Percentiles rank a stretch among this genome's conserved stretches.
phyloP scores from a whole-genome alignment of 2,329 filamentous ascomycete species.

The Venturiaceae sp. region DNA sequence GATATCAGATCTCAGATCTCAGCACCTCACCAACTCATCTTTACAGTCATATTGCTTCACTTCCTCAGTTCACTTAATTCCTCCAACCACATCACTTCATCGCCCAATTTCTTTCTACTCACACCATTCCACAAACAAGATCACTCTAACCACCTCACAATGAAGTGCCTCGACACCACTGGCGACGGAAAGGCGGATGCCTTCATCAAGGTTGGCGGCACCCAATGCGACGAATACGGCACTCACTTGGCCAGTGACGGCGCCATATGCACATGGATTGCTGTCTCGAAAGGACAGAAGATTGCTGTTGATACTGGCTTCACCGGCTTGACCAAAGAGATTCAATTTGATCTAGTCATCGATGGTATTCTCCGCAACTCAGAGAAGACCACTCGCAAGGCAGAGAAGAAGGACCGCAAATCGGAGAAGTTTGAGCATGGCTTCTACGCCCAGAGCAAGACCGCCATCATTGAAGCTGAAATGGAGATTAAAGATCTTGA shows the following conservation, averaged over 20 bases:
- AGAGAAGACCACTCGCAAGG: slow-evolving; percentile 4
- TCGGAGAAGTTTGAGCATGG: slow-evolving; percentile 9
- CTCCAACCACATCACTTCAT: not conserved
- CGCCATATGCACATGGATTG: slow-evolving; percentile 26
- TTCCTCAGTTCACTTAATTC: not conserved
- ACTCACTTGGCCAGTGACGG: slow-evolving; percentile 17
- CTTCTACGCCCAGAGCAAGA: not conserved
- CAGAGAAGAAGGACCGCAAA: slow-evolving; percentile 5
- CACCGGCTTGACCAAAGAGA: slow-evolving; percentile 19
- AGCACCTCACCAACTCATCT: not conserved
- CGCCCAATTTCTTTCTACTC: not conserved
- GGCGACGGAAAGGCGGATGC: slow-evolving; percentile 24
- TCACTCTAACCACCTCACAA: slow-evolving; percentile 11
- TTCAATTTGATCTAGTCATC: slow-evolving; percentile 24
- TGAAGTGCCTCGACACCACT: slow-evolving; percentile 26
- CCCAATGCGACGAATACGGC: slow-evolving; percentile 22
- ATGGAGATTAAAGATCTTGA: slow-evolving; percentile 1
- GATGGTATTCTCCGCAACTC: slow-evolving; percentile 25
- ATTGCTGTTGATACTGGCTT: slow-evolving; percentile 22
- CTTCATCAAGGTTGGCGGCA: slow-evolving; percentile 15
- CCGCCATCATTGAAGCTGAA: slow-evolving; percentile 8
- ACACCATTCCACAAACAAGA: no score
- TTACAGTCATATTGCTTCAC: not conserved
- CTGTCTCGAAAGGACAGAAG: slow-evolving; percentile 20
- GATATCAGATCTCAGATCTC: not conserved